A percentile compares a stretch with the other conserved stretches of the same genome.
Conservation (phyloP, 805 yeast species). For the Pichia rugopelliculosa region DNA sequence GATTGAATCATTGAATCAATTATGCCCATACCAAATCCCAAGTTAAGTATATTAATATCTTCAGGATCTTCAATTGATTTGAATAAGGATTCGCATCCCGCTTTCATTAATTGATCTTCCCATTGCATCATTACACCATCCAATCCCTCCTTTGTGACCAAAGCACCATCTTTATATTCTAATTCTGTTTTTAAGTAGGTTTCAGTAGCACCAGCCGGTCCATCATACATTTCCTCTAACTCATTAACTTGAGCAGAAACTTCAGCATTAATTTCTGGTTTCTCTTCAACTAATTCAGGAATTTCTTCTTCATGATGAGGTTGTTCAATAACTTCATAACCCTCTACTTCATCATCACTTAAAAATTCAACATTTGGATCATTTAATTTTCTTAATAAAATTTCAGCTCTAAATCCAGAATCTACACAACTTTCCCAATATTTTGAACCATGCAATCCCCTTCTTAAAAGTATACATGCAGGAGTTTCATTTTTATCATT, state of each 20-base stretch:
- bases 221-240: constrained; percentile 24
- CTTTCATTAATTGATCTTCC: constrained; percentile 78
- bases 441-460: constrained; percentile 34
- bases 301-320: constrained; percentile 10
- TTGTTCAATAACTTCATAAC: constrained; percentile 11
- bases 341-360: constrained; percentile 25
- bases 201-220: constrained; percentile 58
- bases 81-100: constrained; percentile 72
- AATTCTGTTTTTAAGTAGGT: constrained; percentile 61
- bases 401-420: constrained; percentile 89
- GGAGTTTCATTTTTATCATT: constrained; percentile 73
- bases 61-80: constrained; percentile 31
- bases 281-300: constrained; percentile 14
- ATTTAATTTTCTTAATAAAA: constrained; percentile 63
- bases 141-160: constrained; percentile 60
- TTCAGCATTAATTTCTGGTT: neutral
- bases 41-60: constrained; percentile 56
- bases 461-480: constrained; percentile 66
- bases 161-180: constrained; percentile 58
- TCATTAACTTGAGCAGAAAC: neutral
- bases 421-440: constrained; percentile 52
- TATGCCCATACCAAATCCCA: constrained; percentile 97
- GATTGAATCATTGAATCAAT: constrained; percentile 73
- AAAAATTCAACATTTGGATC: constrained; percentile 59
- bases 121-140: constrained; percentile 99